Evolutionary conservation across 192 early-diverging fungal species (phyloP), one percentile per base, ranked within the genome.

Genomic region (Chytriomyces confervae): DNA sequence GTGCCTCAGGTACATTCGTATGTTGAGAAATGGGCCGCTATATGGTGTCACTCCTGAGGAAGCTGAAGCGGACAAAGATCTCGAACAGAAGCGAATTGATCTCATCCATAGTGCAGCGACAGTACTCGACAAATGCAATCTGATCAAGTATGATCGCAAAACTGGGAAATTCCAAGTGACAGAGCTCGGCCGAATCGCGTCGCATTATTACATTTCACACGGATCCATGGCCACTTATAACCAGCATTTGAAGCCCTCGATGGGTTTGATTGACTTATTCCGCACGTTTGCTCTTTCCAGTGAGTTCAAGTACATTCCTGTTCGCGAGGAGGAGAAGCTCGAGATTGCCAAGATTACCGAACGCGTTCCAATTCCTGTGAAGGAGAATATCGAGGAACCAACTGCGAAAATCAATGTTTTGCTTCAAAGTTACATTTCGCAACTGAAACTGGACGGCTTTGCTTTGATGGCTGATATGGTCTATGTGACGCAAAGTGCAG

Each of bases 381-480:
- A 97, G 86, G 97, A 96, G 77, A 88, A 89, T 50, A 84, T 95
- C 6, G 97, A 98, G 78, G 93, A 94, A 65, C 92, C 96, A 1
- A 91, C 92, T 45, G 93, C 96, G 61, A 99, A 99, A 81, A 92
- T 98, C 75, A 96, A 95, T 77, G 94, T 96, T 27, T 82, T 99
- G 50, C 85, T 99, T 44, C 98, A 99, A 80, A 86, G 95, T 1
- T 94, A 98, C 82, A 96, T 99, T 62, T 96, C 96, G n/a, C 93
- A 95, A 73, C 89, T 98, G 46, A 92, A 93, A 70, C 76, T 99
- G 47, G 91, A 96, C 47, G 97, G 96, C 0, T 96, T 98, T 83
- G 96, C 98, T 10, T 85, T 99, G 49, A 95, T 96, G 72, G 90
- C 95, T n/a, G 98, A 99, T 73, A 95, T 97, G 94, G 96, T 96